Evolutionary conservation across 2,329 filamentous ascomycete species (phyloP).

Genomic region (Pezicula carpinea): DNA sequence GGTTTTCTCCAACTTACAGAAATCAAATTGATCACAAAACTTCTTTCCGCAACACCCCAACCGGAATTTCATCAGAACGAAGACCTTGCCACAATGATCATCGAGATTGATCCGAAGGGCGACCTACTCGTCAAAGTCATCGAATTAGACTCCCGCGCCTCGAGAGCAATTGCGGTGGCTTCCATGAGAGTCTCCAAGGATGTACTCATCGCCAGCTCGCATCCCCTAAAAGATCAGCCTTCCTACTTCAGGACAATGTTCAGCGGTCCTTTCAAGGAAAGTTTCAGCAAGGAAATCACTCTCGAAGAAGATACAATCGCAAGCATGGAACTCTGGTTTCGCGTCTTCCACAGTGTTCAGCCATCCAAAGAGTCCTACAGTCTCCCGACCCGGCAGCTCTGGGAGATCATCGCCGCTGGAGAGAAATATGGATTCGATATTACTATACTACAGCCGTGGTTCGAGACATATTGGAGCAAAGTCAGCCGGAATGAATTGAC

Average conservation of each 20-base stretch:
- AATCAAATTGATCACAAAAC: no score
- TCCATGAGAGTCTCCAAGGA: slow-evolving; percentile 8
- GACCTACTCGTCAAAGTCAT: no score
- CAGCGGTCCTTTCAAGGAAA: background rate
- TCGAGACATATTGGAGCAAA: background rate
- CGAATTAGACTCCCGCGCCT: no score
- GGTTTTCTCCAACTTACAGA: no score
- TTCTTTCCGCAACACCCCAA: no score
- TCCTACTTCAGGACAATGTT: slow-evolving; percentile 5
- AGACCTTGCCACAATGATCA: no score
- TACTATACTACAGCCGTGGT: slow-evolving; percentile 8
- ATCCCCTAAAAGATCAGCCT: no score
- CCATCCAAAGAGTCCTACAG: slow-evolving; percentile 3
- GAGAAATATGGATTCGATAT: slow-evolving; percentile 4
- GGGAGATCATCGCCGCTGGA: slow-evolving; percentile 8
- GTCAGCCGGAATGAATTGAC: background rate
- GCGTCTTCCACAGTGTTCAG: slow-evolving; percentile 8
- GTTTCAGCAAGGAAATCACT: background rate
- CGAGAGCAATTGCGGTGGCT: no score
- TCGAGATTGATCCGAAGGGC: no score
- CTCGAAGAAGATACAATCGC: slow-evolving; percentile 9
- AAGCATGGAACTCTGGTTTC: slow-evolving; percentile 13
- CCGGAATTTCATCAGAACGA: no score
- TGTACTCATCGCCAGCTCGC: slow-evolving; percentile 6
- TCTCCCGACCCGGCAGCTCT: slow-evolving; percentile 5